Percentiles rank a stretch among this genome's conserved stretches.
Conservation (phyloP, 2,329 filamentous ascomycete genomes). For the Neonectria hederae region DNA sequence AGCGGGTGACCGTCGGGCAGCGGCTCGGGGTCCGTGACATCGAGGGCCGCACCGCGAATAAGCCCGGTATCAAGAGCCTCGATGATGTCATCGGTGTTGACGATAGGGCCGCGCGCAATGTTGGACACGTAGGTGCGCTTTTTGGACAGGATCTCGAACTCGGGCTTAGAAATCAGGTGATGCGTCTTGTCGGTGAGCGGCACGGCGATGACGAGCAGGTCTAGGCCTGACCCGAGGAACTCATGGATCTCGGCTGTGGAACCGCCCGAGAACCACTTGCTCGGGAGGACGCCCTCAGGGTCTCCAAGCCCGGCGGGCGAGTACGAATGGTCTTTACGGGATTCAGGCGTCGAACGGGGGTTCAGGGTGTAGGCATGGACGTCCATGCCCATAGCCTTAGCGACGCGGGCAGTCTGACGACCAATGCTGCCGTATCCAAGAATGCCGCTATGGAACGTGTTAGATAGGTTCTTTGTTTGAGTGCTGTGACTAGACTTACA, state of each 20-base stretch:
- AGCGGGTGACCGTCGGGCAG: conserved; percentile 73
- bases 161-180: conserved; percentile 60
- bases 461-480: neutral
- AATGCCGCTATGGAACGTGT: conserved; percentile 52
- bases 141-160: conserved; percentile 57
- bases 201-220: conserved; percentile 61
- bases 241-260: conserved; percentile 55
- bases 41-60: conserved; percentile 73
- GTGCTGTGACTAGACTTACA: conserved; percentile 50
- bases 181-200: conserved; percentile 61
- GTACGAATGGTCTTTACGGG: conserved; percentile 70
- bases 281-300: conserved; percentile 58
- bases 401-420: conserved; percentile 64
- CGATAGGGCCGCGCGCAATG: conserved; percentile 69
- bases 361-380: conserved; percentile 80
- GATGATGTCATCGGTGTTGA: conserved; percentile 66
- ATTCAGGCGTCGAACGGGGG: conserved; percentile 72
- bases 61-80: conserved; percentile 61
- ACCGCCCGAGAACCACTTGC: conserved; percentile 61
- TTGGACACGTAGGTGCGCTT: conserved; percentile 73
- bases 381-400: conserved; percentile 73
- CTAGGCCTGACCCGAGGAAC: conserved; percentile 61
- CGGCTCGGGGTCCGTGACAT: conserved; percentile 84
- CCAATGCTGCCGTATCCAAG: conserved; percentile 66
- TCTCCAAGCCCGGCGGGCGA: conserved; percentile 73